These are phyloP conservation scores for Trametopsis cervina DNA, from an alignment of 768 basidiomycete genomes.

Conservation along the genomic window DNA sequence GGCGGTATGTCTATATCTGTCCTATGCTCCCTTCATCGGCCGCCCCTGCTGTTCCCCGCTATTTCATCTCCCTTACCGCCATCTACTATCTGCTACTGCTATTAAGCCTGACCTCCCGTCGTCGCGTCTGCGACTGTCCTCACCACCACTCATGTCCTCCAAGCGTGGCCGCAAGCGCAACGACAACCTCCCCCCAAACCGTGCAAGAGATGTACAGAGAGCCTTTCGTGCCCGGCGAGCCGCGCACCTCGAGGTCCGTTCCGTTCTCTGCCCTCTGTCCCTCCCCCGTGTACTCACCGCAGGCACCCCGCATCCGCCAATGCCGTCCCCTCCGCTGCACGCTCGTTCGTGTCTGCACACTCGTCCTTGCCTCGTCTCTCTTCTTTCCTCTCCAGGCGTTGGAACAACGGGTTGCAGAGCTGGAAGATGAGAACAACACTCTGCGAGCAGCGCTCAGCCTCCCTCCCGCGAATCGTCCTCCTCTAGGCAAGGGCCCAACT, in stretches of 20 bases:
- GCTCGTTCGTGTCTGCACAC: slow-evolving; percentile 24
- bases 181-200: slow-evolving; percentile 72
- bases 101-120: slow-evolving; percentile 22
- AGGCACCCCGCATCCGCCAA: neutral
- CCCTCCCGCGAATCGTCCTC: slow-evolving; percentile 63
- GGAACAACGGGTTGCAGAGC: slow-evolving; percentile 72
- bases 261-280: slow-evolving; percentile 16
- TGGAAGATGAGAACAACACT: slow-evolving; percentile 77
- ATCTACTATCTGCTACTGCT: slow-evolving; percentile 22
- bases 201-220: slow-evolving; percentile 83
- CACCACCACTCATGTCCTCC: slow-evolving; percentile 54
- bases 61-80: slow-evolving; percentile 10
- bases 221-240: slow-evolving; percentile 86
- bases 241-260: slow-evolving; percentile 71
- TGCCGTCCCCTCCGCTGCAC: neutral
- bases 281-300: slow-evolving; percentile 21
- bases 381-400: slow-evolving; percentile 62
- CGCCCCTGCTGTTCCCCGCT: slow-evolving; percentile 24
- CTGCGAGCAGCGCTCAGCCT: slow-evolving; percentile 68
- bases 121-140: slow-evolving; percentile 12
- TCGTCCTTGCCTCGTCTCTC: slow-evolving; percentile 22
- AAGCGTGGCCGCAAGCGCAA: slow-evolving; percentile 84
- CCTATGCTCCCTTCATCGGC: slow-evolving; percentile 27
- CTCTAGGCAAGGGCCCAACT: slow-evolving; percentile 79
- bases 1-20: slow-evolving; percentile 22